Evolutionary conservation across 257 asterid genomes (phyloP).

Genomic region (Forsythia suspensa): DNA sequence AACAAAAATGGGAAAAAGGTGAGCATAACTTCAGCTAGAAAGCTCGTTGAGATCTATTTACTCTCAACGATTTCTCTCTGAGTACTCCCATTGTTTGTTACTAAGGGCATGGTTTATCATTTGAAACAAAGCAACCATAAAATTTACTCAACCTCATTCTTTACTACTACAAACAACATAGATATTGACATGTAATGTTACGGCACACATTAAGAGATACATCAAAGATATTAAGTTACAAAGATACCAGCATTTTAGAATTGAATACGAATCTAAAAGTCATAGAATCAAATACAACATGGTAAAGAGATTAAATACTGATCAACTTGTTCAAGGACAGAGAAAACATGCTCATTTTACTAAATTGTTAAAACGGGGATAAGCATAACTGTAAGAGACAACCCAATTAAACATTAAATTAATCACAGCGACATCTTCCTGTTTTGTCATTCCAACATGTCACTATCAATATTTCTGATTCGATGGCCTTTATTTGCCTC

Average conservation of each 20-base stretch:
- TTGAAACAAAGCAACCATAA: background rate
- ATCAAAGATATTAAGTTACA: background rate
- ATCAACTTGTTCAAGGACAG: constrained; percentile 1
- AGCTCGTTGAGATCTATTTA: background rate
- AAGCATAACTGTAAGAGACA: background rate
- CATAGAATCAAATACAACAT: background rate
- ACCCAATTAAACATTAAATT: constrained; percentile 5
- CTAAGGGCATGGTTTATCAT: background rate
- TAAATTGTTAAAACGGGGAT: constrained; percentile 8
- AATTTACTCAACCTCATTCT: background rate
- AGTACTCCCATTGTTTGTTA: background rate
- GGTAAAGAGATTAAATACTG: background rate
- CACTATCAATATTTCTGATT: background rate
- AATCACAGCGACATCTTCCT: background rate
- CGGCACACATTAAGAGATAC: background rate
- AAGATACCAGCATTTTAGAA: background rate
- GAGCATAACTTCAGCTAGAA: background rate
- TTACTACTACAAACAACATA: background rate
- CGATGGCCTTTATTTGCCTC: constrained; percentile 6
- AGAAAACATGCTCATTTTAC: background rate
- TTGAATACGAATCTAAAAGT: background rate
- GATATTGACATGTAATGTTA: background rate
- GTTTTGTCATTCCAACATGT: background rate
- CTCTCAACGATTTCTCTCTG: background rate
- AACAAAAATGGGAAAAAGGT: background rate